Conservation (phyloP, 257 asterid genomes). For the Lycium ferocissimum region DNA sequence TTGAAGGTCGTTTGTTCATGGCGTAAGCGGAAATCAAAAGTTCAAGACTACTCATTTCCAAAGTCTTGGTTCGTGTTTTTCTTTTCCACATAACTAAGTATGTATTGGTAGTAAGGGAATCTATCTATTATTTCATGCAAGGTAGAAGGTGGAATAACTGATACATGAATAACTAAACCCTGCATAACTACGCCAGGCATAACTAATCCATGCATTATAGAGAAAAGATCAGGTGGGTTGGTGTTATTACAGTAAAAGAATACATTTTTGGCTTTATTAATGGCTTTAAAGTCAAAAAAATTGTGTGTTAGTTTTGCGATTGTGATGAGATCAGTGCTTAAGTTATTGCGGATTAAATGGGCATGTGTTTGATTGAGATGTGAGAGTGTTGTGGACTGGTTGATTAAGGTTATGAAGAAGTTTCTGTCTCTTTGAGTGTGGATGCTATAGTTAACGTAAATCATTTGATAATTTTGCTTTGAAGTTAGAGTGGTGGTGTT, state of each 20-base stretch:
- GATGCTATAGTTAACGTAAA: conserved; percentile 53
- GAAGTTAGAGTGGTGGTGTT: background rate
- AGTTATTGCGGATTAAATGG: conserved; percentile 63
- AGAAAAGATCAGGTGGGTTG: conserved; percentile 73
- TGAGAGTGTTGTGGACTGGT: conserved; percentile 47
- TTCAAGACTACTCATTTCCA: too few relatives aligned
- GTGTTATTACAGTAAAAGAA: conserved; percentile 43
- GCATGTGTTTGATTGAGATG: conserved; percentile 74
- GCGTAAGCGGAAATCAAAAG: too few relatives aligned
- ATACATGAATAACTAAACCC: too few relatives aligned
- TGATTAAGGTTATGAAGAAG: conserved; percentile 59
- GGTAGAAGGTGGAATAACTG: too few relatives aligned
- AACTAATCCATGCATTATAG: conserved; percentile 60
- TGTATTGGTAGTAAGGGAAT: too few relatives aligned
- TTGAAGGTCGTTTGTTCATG: too few relatives aligned
- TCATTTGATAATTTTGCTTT: conserved; percentile 44
- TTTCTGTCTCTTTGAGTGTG: conserved; percentile 46
- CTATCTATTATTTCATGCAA: too few relatives aligned
- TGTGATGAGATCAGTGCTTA: conserved; percentile 49
- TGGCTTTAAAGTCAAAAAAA: conserved; percentile 62
- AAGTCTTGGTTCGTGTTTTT: too few relatives aligned
- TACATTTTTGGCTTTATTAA: conserved; percentile 62
- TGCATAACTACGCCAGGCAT: conserved; percentile 51
- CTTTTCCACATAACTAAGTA: too few relatives aligned
- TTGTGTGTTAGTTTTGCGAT: conserved; percentile 69